Evolutionary conservation across 164 flowering plant species (phyloP).

Genomic region (Magnolia changhungtana): DNA sequence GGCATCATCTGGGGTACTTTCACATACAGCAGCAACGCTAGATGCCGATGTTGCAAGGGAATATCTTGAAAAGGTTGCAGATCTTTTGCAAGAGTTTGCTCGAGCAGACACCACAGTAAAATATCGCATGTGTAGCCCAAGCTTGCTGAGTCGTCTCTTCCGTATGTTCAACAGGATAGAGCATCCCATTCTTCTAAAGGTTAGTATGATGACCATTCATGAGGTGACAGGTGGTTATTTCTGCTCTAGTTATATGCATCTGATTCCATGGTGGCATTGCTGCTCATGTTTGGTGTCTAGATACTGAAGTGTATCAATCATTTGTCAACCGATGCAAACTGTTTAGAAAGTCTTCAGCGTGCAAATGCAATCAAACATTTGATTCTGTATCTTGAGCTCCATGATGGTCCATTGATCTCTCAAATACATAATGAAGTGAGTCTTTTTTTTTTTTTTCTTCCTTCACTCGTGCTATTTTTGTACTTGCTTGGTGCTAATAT

Average conservation of each 20-base stretch:
- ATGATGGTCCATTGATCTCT: slow-evolving; percentile 77
- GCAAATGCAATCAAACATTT: slow-evolving; percentile 94
- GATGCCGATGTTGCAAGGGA: slow-evolving; percentile 91
- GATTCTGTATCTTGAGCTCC: slow-evolving; percentile 95
- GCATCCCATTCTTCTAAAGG: slow-evolving; percentile 91
- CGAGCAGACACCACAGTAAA: slow-evolving; percentile 88
- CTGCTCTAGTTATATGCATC: background rate
- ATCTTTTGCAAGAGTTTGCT: slow-evolving; percentile 88
- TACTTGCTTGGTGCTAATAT: background rate
- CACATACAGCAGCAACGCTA: slow-evolving; percentile 84
- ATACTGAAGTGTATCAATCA: slow-evolving; percentile 82
- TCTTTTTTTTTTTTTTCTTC: background rate
- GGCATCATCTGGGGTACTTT: slow-evolving; percentile 86
- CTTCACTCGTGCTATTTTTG: background rate
- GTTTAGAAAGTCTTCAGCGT: slow-evolving; percentile 92
- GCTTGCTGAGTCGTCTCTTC: slow-evolving; percentile 91
- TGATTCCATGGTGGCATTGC: slow-evolving; percentile 2
- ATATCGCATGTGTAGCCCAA: slow-evolving; percentile 87
- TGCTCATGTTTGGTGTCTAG: slow-evolving; percentile 30
- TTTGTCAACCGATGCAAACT: slow-evolving; percentile 92
- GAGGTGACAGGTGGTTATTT: background rate
- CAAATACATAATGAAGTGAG: slow-evolving; percentile 88
- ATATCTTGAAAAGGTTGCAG: slow-evolving; percentile 92
- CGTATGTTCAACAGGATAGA: slow-evolving; percentile 91
- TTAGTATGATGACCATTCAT: slow-evolving; percentile 10